phyloP scores from a whole-genome alignment of 176 grass and related monocot genomes.

The Tillandsia fasciculata region DNA sequence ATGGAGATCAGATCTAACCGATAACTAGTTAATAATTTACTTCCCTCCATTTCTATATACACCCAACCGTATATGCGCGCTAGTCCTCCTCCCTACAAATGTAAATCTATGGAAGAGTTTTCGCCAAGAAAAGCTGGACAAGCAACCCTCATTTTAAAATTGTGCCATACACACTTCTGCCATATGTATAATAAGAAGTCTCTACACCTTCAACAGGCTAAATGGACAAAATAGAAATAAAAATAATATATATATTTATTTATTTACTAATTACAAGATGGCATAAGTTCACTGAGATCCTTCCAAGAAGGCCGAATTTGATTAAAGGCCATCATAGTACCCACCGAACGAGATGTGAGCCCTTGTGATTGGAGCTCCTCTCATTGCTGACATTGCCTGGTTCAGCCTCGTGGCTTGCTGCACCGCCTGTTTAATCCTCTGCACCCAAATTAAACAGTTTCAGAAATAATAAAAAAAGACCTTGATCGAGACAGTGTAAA shows the following conservation, averaged over 20 bases:
- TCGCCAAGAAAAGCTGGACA: no score
- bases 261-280: not conserved
- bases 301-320: not conserved
- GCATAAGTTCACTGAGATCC: not conserved
- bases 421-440: slow-evolving; percentile 61
- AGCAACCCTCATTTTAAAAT: no score
- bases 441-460: slow-evolving; percentile 13
- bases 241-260: not conserved
- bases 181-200: no score
- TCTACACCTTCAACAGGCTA: no score
- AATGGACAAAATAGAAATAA: no score
- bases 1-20: no score
- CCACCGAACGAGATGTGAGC: slow-evolving; percentile 69
- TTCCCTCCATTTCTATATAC: no score
- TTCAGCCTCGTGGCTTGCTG: slow-evolving; percentile 58
- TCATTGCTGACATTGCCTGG: slow-evolving; percentile 53
- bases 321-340: slow-evolving; percentile 50
- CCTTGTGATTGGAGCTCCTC: slow-evolving; percentile 45
- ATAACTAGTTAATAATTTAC: no score
- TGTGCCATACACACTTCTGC: no score
- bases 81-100: no score
- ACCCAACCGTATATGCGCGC: no score
- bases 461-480: not conserved
- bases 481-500: not conserved
- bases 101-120: no score